Evolutionary conservation across 805 yeast genomes (phyloP), one percentile per base, ranked within the genome.

Genomic region (Candida andamanensis): DNA sequence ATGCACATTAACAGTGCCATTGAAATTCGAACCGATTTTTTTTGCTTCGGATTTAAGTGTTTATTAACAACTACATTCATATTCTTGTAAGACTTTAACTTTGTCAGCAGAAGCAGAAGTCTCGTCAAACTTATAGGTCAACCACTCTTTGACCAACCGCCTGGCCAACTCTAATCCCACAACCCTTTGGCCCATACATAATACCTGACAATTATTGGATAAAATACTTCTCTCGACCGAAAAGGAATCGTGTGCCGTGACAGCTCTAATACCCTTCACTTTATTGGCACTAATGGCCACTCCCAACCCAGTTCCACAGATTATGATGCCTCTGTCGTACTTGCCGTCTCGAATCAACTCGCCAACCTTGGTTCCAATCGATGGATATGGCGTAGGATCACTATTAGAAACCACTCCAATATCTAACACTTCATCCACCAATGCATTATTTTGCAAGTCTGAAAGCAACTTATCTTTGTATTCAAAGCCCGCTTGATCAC

Each of bases 251-350:
- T 67, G 72, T 4, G 72, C 73, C 15, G 73, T 67, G 7, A 62
- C 72, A 1, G 73, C 73, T 28, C 73, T 49, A 33, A 67, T 65
- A 8, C 72, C 72, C 3, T 53, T 44, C 14, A 67, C 74, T 41
- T 67, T 67, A 49, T 67, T 68, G 10, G 74, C 73, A 23, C 66
- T 50, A 30, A 68, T 56, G 10, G 72, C 71, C n/a, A 68, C 72
- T 1, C 74, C 74, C 21, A 68, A 51, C 1, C 74, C 74, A 6
- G 74, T 68, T 3, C 73, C 74, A 44, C 74, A 68, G 40, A 68
- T 59, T 24, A 68, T 47, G 17, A 68, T 56, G 8, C 63, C 74
- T 15, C 74, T 47, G 36, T 68, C 72, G 8, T 67, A 69, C 34
- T 65, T 56, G 5, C 67, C 68, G 9, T 42, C 37, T 9, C 56